phyloP scores from a whole-genome alignment of 805 yeast species.

The Starmerella bombicola region DNA sequence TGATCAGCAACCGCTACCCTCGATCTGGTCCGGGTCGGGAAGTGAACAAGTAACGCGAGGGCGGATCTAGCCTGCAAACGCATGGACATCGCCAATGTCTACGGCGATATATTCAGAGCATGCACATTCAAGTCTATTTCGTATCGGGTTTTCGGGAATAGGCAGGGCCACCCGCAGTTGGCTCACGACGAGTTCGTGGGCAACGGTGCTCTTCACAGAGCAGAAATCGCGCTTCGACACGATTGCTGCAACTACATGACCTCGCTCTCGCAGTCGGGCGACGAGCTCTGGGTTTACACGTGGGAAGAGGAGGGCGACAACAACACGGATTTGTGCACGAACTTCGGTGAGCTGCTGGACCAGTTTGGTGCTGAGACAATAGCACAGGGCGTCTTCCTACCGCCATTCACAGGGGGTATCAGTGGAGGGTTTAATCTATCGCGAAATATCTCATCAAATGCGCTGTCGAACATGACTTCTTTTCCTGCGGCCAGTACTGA shows the following conservation, averaged over 20 bases:
- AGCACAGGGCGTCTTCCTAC: slow-evolving; percentile 17
- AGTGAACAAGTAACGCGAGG: too few relatives aligned
- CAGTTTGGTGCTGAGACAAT: slow-evolving; percentile 3
- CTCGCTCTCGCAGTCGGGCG: slow-evolving; percentile 14
- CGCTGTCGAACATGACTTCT: neutral
- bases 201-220: slow-evolving; percentile 7
- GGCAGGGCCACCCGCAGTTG: neutral
- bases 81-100: slow-evolving; percentile 15
- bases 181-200: neutral
- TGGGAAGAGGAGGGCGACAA: slow-evolving; percentile 1
- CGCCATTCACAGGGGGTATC: slow-evolving; percentile 13
- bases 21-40: too few relatives aligned
- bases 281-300: slow-evolving; percentile 22
- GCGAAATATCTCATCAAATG: neutral
- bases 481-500: neutral
- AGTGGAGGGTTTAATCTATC: neutral
- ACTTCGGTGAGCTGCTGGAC: neutral
- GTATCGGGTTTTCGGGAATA: slow-evolving; percentile 11
- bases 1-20: too few relatives aligned
- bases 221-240: slow-evolving; percentile 20
- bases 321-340: neutral
- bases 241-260: slow-evolving; percentile 3
- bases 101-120: slow-evolving; percentile 18
- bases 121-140: slow-evolving; percentile 15
- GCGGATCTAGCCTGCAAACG: too few relatives aligned